Conservation (phyloP, 2,329 filamentous ascomycete species). For the Hypoxylon sp. region DNA sequence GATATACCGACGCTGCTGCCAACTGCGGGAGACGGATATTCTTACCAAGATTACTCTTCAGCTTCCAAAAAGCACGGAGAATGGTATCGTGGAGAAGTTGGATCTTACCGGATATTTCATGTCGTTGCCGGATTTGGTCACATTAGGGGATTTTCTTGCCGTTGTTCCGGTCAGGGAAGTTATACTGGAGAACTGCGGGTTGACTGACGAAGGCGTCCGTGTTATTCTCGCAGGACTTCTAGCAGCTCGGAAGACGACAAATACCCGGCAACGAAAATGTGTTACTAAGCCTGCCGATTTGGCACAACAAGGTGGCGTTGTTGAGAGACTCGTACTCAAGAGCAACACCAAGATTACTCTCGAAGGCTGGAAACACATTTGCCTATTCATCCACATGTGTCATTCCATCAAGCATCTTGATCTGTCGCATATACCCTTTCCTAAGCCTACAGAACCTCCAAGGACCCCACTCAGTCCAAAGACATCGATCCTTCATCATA, state of each 20-base stretch:
- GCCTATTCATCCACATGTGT: slow-evolving; percentile 91
- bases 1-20: slow-evolving; percentile 95
- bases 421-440: slow-evolving; percentile 86
- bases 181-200: slow-evolving; percentile 86
- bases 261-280: slow-evolving; percentile 67
- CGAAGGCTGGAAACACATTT: slow-evolving; percentile 93
- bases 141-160: slow-evolving; percentile 92
- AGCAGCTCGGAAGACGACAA: slow-evolving; percentile 79
- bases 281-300: slow-evolving; percentile 56
- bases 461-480: slow-evolving; percentile 47
- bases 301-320: slow-evolving; percentile 75
- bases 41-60: slow-evolving; percentile 93
- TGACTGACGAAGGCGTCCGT: slow-evolving; percentile 88
- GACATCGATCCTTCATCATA: slow-evolving; percentile 45
- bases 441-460: slow-evolving; percentile 55
- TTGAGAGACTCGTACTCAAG: slow-evolving; percentile 90
- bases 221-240: slow-evolving; percentile 89
- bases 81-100: slow-evolving; percentile 84
- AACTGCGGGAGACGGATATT: slow-evolving; percentile 91
- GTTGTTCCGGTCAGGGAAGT: slow-evolving; percentile 92
- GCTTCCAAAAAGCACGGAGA: slow-evolving; percentile 78
- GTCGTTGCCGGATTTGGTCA: slow-evolving; percentile 85
- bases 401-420: slow-evolving; percentile 88
- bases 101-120: slow-evolving; percentile 89
- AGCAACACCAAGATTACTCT: slow-evolving; percentile 93